Evolutionary conservation across 2,329 filamentous ascomycete species (phyloP).

Genomic region (Stachybotrys echinatus): DNA sequence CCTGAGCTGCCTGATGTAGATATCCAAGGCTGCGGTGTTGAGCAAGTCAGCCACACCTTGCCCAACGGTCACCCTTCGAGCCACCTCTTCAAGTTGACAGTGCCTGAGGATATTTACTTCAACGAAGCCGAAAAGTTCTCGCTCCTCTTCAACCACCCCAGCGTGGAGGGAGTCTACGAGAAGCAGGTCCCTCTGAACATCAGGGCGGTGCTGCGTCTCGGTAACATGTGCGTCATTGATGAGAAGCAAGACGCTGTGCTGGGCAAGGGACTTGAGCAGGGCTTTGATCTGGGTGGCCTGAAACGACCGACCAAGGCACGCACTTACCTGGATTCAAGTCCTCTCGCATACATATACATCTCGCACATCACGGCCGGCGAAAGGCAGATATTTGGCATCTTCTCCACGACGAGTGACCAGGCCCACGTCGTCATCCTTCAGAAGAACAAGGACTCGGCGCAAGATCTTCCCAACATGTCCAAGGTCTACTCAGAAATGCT

Average conservation of each 20-base stretch:
- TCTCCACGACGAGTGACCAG: constrained; percentile 75
- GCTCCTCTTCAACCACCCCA: constrained; percentile 81
- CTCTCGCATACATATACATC: constrained; percentile 80
- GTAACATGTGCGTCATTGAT: constrained; percentile 90
- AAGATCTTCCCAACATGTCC: constrained; percentile 84
- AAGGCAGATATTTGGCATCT: constrained; percentile 86
- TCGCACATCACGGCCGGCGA: constrained; percentile 92
- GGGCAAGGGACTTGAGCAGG: constrained; percentile 86
- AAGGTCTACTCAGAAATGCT: constrained; percentile 81
- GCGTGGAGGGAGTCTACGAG: constrained; percentile 96
- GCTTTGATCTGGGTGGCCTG: constrained; percentile 80
- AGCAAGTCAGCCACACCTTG: constrained; percentile 89
- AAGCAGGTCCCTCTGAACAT: constrained; percentile 84
- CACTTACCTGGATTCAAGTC: constrained; percentile 69
- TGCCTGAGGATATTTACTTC: constrained; percentile 84
- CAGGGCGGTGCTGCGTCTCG: constrained; percentile 81
- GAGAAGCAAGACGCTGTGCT: constrained; percentile 85
- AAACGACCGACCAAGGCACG: constrained; percentile 58
- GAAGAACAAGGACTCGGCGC: constrained; percentile 67
- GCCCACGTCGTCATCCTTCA: constrained; percentile 88
- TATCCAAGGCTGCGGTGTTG: constrained; percentile 77
- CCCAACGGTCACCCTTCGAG: constrained; percentile 93
- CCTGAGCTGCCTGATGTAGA: constrained; percentile 85
- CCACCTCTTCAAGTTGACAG: constrained; percentile 89
- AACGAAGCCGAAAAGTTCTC: constrained; percentile 79